Evolutionary conservation across 2,329 filamentous ascomycete species (phyloP), one percentile per base, ranked within the genome.

Genomic region (Talaromyces piceae): DNA sequence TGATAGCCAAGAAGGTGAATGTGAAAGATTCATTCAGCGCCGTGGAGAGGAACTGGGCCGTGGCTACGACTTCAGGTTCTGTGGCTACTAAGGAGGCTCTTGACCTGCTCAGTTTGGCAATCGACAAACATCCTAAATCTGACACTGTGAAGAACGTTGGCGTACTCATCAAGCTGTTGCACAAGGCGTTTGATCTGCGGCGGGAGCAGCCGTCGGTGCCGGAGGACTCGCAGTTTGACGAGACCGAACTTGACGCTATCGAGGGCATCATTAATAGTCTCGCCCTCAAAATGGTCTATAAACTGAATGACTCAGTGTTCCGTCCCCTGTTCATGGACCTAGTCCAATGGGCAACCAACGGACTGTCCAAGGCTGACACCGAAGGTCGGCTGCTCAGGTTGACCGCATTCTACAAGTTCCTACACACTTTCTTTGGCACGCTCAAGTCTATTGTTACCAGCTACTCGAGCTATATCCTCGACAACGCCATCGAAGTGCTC

Each of bases 371-470:
- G 71, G 79, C 77, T 54, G 84, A 89, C 60, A 65, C 65, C 12
- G 59, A 71, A 22, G 84, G 82, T 48, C 78, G 75, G 55, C 69
- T 77, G 2, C 71, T 83, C 45, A 82, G 90, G 16, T 79, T 86
- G 41, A 84, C 85, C 55, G 88, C 84, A 55, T 79, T 95, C 57
- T 96, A 90, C 73, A 81, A 82, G 47, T 95, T 96, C 74, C 74
- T 94, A 41, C 73, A 82, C 31, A 73, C 79, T 12, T 91, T 97
- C 70, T 95, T 95, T 62, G 82, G 84, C 53, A 86, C 82, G 57
- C 83, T 97, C 55, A 93, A 93, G 78, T 93, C 89, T 6, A 91
- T 97, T 52, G 90, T 97, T 53, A 97, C 93, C 8, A 86, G 84
- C 68, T 98, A 98, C 67, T 85, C 88, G 2, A 86, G 84, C 54